A percentile compares a stretch with the other conserved stretches of the same genome.
Conservation (phyloP, 2,329 filamentous ascomycete genomes). For the Diaporthe australafricana region DNA sequence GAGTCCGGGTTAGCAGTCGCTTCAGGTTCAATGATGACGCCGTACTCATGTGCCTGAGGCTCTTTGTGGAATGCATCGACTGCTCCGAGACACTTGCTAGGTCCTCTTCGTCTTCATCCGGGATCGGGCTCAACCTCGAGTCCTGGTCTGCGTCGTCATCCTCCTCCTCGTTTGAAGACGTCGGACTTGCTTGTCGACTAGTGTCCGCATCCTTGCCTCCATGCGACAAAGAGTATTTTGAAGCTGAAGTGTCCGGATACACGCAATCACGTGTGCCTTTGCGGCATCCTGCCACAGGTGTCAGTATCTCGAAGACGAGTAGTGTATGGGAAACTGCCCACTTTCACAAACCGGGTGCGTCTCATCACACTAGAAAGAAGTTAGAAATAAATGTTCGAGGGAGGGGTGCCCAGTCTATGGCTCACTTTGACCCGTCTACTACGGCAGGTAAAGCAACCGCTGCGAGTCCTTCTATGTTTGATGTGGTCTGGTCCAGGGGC, state of each 20-base stretch:
- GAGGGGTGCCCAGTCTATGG: background rate
- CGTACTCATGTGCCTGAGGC: constrained; percentile 51
- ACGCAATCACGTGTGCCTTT: constrained; percentile 93
- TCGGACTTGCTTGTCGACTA: constrained; percentile 60
- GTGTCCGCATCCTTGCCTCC: constrained; percentile 52
- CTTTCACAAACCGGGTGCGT: constrained; percentile 85
- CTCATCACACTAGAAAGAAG: constrained; percentile 83
- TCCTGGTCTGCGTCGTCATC: constrained; percentile 58
- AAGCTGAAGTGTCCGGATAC: constrained; percentile 78
- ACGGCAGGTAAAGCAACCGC: constrained; percentile 93
- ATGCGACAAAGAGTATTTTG: constrained; percentile 52
- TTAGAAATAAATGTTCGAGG: constrained; percentile 40
- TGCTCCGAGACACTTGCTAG: constrained; percentile 41
- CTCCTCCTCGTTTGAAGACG: constrained; percentile 66
- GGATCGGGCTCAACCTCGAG: constrained; percentile 62
- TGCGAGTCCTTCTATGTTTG: constrained; percentile 93
- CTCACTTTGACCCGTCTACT: constrained; percentile 84
- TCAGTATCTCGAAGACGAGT: constrained; percentile 1
- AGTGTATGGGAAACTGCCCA: constrained; percentile 51
- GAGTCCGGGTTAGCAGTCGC: constrained; percentile 47
- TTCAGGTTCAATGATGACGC: constrained; percentile 52
- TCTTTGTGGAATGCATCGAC: constrained; percentile 41
- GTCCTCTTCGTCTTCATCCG: constrained; percentile 65
- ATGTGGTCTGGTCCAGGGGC: constrained; percentile 73
- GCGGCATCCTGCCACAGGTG: constrained; percentile 74